These are phyloP conservation scores for Stemphylium beticola DNA, from an alignment of 2,329 filamentous ascomycete species.

Conservation along the genomic window DNA sequence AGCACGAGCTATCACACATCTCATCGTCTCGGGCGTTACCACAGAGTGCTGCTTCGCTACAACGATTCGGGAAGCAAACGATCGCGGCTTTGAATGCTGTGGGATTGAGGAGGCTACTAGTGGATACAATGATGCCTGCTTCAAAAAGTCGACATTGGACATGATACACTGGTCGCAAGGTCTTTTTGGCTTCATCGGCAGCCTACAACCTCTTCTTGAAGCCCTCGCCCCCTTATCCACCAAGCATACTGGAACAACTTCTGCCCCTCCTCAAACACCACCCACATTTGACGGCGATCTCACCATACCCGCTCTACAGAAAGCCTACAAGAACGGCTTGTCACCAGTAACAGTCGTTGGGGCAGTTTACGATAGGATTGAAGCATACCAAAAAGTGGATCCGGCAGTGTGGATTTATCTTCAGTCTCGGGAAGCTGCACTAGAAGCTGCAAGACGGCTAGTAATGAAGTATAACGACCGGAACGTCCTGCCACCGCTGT, in stretches of 20 bases:
- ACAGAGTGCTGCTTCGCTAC: conserved; percentile 66
- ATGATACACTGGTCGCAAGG: conserved; percentile 60
- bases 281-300: conserved; percentile 51
- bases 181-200: conserved; percentile 58
- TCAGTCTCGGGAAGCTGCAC: conserved; percentile 47
- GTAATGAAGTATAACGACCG: conserved; percentile 49
- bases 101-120: conserved; percentile 53
- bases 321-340: conserved; percentile 53
- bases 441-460: conserved; percentile 52
- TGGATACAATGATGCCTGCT: conserved; percentile 56
- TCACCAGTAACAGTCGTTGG: conserved; percentile 55
- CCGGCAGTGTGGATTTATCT: conserved; percentile 61
- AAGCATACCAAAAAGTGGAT: conserved; percentile 56
- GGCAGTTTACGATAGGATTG: conserved; percentile 55
- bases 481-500: conserved; percentile 57
- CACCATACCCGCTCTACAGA: conserved; percentile 52
- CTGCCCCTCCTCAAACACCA: conserved; percentile 46
- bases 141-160: conserved; percentile 56
- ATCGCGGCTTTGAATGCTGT: conserved; percentile 67
- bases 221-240: conserved; percentile 27
- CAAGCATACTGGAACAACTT: background rate
- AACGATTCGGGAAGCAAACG: conserved; percentile 63
- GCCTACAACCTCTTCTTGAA: conserved; percentile 51
- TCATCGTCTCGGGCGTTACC: conserved; percentile 64
- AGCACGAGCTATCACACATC: conserved; percentile 63